Base-by-base conservation (phyloP, 2,329 filamentous ascomycete genomes). In the Verticillium albo-atrum region DNA sequence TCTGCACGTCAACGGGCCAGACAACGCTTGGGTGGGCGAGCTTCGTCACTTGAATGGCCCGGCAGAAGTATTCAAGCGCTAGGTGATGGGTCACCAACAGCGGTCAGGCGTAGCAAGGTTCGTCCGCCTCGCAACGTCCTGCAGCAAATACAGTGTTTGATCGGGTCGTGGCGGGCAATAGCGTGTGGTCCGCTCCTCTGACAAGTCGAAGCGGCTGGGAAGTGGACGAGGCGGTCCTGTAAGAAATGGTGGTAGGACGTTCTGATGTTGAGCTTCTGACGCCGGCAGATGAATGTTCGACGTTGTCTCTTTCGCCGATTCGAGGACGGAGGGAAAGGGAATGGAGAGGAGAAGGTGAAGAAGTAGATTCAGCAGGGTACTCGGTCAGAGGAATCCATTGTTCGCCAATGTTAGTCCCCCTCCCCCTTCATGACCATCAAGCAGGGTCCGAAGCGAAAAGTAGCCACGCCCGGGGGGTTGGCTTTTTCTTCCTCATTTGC, bases 31-130 rank as follows among this genome's bases (percentile, higher is more conserved):
- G n/a, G 55, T 25, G 28, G 55, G 37, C 20, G 9, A 32, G 27
- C 23, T 57, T 12, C 55, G 42, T 42, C 17, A 51, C 55, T 57
- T 57, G 55, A 51, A 51, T 57, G 55, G 55, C 27, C n/a, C 15
- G 55, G 55, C 17, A 42, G 20, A 47, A 23, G 42, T 47, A n/a
- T 23, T 47, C 42, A 47, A 47, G 42, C 42, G 42, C 42, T 47
- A 47, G 42, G 20, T 47, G 42, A 47, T 25, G 42, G 42, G 42
- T 47, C 42, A 20, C 42, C n/a, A 47, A 47, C 42, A 7, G 42
- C 42, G 42, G 42, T 47, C 42, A 47, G n/a, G n/a, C 42, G 42
- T 47, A 20, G 42, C n/a, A 47, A 47, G 42, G 42, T 47, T 47
- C 42, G 42, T 47, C 42, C 42, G 42, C 42, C 42, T 47, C 42